Evolutionary conservation across 2,329 filamentous ascomycete species (phyloP).

Genomic region (Aureobasidium melanogenum): DNA sequence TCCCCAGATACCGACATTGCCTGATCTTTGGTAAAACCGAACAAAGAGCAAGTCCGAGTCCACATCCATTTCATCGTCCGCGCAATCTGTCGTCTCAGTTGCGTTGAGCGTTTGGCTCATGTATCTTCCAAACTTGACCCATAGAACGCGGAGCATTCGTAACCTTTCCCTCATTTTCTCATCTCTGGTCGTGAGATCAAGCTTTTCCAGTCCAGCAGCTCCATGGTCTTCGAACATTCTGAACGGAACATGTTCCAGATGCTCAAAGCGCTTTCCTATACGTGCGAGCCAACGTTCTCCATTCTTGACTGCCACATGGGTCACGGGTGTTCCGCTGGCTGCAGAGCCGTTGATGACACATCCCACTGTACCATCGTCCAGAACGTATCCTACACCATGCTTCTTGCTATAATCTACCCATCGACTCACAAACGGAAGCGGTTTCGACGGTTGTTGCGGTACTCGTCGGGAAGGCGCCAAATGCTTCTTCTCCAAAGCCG

Average conservation of each 20-base stretch:
- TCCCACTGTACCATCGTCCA: conserved; percentile 73
- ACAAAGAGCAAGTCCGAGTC: conserved; percentile 41
- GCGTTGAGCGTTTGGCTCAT: conserved; percentile 43
- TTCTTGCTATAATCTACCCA: conserved; percentile 89
- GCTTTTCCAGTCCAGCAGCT: conserved; percentile 47
- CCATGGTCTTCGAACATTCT: conserved; percentile 68
- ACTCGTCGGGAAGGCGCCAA: conserved; percentile 29
- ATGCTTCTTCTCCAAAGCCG: conserved; percentile 33
- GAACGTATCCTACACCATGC: conserved; percentile 74
- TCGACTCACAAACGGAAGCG: conserved; percentile 54
- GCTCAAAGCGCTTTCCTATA: conserved; percentile 51
- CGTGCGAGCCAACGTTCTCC: conserved; percentile 56
- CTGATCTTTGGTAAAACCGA: conserved; percentile 73
- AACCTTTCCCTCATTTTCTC: conserved; percentile 42
- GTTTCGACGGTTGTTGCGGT: conserved; percentile 17
- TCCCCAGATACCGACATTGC: conserved; percentile 72
- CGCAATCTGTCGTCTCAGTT: conserved; percentile 37
- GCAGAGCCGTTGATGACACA: conserved; percentile 47
- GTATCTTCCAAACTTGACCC: conserved; percentile 64
- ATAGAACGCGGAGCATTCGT: conserved; percentile 49
- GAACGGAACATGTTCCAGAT: conserved; percentile 39
- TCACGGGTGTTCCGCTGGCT: conserved; percentile 48
- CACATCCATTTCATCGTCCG: conserved; percentile 17
- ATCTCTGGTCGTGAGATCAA: conserved; percentile 8
- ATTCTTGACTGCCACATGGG: conserved; percentile 61